A percentile compares a stretch with the other conserved stretches of the same genome.
These are phyloP conservation scores for Mortierella hygrophila DNA, from an alignment of 192 early-diverging fungal species.

Conservation along the genomic window DNA sequence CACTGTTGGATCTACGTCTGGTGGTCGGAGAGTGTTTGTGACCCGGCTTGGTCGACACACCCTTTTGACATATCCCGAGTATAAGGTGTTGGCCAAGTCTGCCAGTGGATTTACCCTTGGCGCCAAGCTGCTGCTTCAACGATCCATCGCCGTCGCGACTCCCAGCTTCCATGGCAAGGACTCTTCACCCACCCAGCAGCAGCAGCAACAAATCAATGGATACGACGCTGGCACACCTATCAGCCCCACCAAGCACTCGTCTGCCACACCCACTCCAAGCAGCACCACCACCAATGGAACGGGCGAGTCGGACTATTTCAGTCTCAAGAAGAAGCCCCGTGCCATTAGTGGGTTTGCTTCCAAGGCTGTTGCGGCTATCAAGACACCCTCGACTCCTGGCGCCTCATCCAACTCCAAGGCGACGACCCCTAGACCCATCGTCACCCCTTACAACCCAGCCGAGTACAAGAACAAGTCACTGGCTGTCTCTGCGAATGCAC, in stretches of 20 bases:
- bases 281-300: conserved; percentile 1
- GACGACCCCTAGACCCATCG: conserved; percentile 26
- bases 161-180: conserved; percentile 31
- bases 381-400: conserved; percentile 25
- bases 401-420: background rate
- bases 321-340: conserved; percentile 34
- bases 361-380: conserved; percentile 50
- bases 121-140: conserved; percentile 47
- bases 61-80: conserved; percentile 42
- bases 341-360: conserved; percentile 41
- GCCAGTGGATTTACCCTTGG: conserved; percentile 50
- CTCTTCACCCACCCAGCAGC: background rate
- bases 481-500: conserved; percentile 3
- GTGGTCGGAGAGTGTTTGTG: conserved; percentile 46
- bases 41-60: conserved; percentile 47
- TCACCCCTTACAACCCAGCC: conserved; percentile 50
- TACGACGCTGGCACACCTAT: background rate
- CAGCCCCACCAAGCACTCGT: conserved; percentile 17
- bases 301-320: conserved; percentile 36
- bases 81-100: conserved; percentile 46
- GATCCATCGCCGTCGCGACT: conserved; percentile 50
- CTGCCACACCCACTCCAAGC: conserved; percentile 20
- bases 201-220: background rate
- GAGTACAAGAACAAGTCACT: conserved; percentile 49
- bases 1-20: conserved; percentile 5